Base-by-base conservation (phyloP, 805 yeast genomes). In the Starmera quercuum region DNA sequence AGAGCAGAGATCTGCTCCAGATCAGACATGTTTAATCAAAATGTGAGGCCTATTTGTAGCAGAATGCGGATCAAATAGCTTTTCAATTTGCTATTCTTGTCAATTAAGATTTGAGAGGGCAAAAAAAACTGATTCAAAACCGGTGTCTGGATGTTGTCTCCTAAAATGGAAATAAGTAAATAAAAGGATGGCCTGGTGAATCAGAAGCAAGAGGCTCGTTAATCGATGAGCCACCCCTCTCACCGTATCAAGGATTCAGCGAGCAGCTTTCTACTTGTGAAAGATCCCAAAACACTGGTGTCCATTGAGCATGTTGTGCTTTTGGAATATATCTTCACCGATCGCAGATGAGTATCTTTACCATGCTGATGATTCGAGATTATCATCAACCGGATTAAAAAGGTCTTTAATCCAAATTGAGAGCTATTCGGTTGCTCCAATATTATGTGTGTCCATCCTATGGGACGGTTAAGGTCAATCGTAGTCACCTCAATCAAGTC, bases 321-420 rank as follows among this genome's bases (percentile, higher is more conserved):
- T 6, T 69, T 69, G 7, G 73, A 61, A 55, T 76, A 63, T 47
- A 84, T 54, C 64, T 75, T 74, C 13, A 88, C 65, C 0, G 87
- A 81, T 30, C 98, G 59, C 9, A 92, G 63, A 54, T 87, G 97
- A 1, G 95, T 80, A 54, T 92, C 99, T 51, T 90, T 92, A 30
- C 99, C 99, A 51, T 85, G 87, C 51, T 88, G 97, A 47, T 86
- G 95, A 47, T 94, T 92, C 1, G 83, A 72, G 7, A 73, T 52
- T 6, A 86, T 66, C n/a, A 69, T 52, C 12, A 87, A 44, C 39
- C 83, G 71, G 10, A 86, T 58, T 41, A 78, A 60, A 46, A 77
- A 81, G 33, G 92, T 75, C 45, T 82, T 77, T 31, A 86, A 56
- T 2, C 75, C 69, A 3, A 74, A 73, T 34, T 71, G 78, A 2